phyloP scores from a whole-genome alignment of 176 grass and related monocot genomes.

The Oryza rufipogon region DNA sequence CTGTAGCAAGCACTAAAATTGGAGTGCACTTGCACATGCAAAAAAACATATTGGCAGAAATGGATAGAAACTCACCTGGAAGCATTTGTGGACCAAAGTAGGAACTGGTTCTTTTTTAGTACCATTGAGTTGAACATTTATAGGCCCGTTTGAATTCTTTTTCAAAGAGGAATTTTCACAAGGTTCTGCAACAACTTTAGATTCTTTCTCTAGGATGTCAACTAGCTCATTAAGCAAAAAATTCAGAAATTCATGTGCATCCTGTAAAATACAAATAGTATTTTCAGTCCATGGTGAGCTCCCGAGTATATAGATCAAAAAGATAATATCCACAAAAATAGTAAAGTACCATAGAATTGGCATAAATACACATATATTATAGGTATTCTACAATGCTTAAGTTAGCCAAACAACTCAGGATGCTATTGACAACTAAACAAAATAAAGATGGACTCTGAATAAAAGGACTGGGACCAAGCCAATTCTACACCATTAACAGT shows the following conservation, averaged over 20 bases:
- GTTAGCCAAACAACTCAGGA: background rate
- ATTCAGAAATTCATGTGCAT: constrained; percentile 99
- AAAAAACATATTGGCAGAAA: constrained; percentile 16
- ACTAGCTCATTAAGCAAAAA: constrained; percentile 96
- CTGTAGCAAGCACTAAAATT: constrained; percentile 16
- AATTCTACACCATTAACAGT: background rate
- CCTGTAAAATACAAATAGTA: constrained; percentile 57
- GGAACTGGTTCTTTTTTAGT: constrained; percentile 64
- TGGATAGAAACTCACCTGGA: constrained; percentile 65
- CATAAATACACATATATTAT: background rate
- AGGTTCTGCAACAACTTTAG: constrained; percentile 53
- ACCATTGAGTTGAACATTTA: constrained; percentile 63
- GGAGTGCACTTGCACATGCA: background rate
- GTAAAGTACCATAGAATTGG: background rate
- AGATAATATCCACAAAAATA: background rate
- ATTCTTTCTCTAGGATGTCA: constrained; percentile 97
- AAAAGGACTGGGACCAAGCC: background rate
- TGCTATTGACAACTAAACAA: background rate
- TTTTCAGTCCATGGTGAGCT: constrained; percentile 18
- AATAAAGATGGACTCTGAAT: background rate
- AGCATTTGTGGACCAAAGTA: constrained; percentile 94
- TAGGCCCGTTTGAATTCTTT: constrained; percentile 64
- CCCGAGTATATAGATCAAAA: background rate
- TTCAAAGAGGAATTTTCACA: constrained; percentile 48
- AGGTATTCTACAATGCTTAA: background rate